A percentile compares a stretch with the other conserved stretches of the same genome.
These are phyloP conservation scores for Mimosa bimucronata DNA, from an alignment of 306 rosid genomes.

Conservation along the genomic window DNA sequence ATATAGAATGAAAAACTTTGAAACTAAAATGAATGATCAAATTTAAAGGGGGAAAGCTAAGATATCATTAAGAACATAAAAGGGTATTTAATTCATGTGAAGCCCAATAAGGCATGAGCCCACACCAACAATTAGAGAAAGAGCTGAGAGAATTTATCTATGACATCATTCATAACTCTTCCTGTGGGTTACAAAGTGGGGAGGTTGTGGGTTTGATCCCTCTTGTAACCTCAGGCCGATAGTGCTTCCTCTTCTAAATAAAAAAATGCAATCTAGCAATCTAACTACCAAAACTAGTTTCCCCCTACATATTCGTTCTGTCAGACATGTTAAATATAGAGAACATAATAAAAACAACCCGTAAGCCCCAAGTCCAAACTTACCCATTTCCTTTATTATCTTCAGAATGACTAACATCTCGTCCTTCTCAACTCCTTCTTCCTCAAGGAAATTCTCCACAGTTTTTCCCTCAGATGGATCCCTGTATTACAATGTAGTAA, in stretches of 20 bases:
- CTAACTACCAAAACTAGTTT: background rate
- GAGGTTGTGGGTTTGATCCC: too few relatives aligned
- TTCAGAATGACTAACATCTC: slow-evolving; percentile 54
- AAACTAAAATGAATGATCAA: slow-evolving; percentile 1
- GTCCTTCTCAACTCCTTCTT: slow-evolving; percentile 67
- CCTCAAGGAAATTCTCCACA: slow-evolving; percentile 72
- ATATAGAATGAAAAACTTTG: background rate
- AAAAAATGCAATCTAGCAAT: background rate
- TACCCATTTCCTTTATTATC: slow-evolving; percentile 83
- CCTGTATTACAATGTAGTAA: slow-evolving; percentile 44
- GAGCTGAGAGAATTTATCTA: background rate
- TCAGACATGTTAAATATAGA: background rate
- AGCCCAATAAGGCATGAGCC: background rate
- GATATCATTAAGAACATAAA: slow-evolving; percentile 1
- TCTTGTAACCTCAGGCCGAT: too few relatives aligned
- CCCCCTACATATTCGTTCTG: background rate
- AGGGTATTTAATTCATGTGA: background rate
- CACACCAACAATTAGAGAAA: background rate
- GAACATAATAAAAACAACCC: slow-evolving; percentile 8
- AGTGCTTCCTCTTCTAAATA: too few relatives aligned
- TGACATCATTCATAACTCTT: background rate
- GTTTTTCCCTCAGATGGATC: slow-evolving; percentile 73
- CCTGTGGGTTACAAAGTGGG: background rate
- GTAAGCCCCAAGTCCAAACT: slow-evolving; percentile 35
- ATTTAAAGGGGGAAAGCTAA: slow-evolving; percentile 5